Evolutionary conservation across 805 yeast species (phyloP).

Genomic region (Myxozyma lipomycoides): DNA sequence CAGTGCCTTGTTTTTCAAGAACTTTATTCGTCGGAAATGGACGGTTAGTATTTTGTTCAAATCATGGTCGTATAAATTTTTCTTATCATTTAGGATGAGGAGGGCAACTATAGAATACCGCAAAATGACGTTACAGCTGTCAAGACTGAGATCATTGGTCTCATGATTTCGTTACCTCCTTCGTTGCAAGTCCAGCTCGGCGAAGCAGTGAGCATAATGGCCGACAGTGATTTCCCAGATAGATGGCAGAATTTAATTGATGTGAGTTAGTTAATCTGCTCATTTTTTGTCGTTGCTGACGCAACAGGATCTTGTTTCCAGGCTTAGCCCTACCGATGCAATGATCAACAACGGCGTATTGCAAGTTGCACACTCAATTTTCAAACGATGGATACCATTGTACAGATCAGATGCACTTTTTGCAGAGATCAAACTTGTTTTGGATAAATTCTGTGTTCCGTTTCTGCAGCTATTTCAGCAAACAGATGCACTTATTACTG

Average conservation of each 20-base stretch:
- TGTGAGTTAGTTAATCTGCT: slow-evolving; percentile 31
- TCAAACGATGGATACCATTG: slow-evolving; percentile 94
- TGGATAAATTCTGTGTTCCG: slow-evolving; percentile 77
- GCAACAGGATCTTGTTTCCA: slow-evolving; percentile 52
- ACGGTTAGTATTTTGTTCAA: slow-evolving; percentile 32
- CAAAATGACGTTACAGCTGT: slow-evolving; percentile 59
- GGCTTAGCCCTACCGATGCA: slow-evolving; percentile 63
- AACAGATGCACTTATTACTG: slow-evolving; percentile 62
- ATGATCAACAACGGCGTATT: slow-evolving; percentile 77
- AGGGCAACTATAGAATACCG: slow-evolving; percentile 69
- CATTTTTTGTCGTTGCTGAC: slow-evolving; percentile 1
- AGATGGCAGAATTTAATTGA: slow-evolving; percentile 77
- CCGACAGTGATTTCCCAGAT: slow-evolving; percentile 93
- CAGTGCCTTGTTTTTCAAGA: slow-evolving; percentile 86
- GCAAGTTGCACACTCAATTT: slow-evolving; percentile 90
- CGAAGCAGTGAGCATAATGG: slow-evolving; percentile 86
- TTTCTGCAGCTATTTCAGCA: slow-evolving; percentile 64
- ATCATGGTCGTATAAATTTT: neutral
- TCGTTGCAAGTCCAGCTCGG: slow-evolving; percentile 84
- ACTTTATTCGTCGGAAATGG: slow-evolving; percentile 78
- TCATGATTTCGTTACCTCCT: slow-evolving; percentile 79
- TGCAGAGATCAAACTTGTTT: slow-evolving; percentile 78
- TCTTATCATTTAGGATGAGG: slow-evolving; percentile 50
- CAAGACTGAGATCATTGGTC: slow-evolving; percentile 71
- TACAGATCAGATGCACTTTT: slow-evolving; percentile 88